Evolutionary conservation across 768 basidiomycete genomes (phyloP), one percentile per base, ranked within the genome.

Genomic region (Lyophyllum decastes): DNA sequence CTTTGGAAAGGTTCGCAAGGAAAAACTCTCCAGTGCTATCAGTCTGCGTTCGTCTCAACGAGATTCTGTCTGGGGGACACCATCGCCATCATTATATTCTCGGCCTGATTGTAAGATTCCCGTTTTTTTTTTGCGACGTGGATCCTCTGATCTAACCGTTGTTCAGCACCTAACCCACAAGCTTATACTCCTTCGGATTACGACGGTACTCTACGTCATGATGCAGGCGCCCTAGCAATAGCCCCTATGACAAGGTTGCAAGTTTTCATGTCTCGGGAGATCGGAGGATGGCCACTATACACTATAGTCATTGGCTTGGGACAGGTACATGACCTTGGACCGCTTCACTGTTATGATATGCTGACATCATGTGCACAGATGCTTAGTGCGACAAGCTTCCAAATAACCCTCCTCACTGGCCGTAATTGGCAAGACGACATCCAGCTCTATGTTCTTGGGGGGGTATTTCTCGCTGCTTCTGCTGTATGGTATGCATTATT

Each of bases 381-480:
- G 89, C 73, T 94, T 61, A 87, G 89, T 55, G 93, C 93, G 2
- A 94, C 92, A 27, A 95, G 94, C 67, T 97, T 95, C 84, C 95
- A 97, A 74, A 90, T 96, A 67, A 95, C 94, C 17, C 75, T 97
- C 34, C 80, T 96, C 19, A 89, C 90, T 19, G 95, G 95, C 52
- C 85, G 88, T 65, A 94, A 93, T 64, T 92, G 87, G 74, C 86
- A 92, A 70, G 82, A 86, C 60, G 79, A 89, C 63, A 60, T 92
- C 24, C 91, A 95, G 66, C 82, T 95, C 9, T 97, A 96, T 68
- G 92, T 96, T 49, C 84, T 97, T n/a, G 89, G 93, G 40, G 86
- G 82, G 56, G 86, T 96, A 62, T 96, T 96, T 79, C 77, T 95
- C 30, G 90, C 84, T 2, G 84, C 94, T 9, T 92, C 94, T 3